Evolutionary conservation across 108 stramenopile species (phyloP), one percentile per base, ranked within the genome.

Genomic region (Chaetoceros muelleri): DNA sequence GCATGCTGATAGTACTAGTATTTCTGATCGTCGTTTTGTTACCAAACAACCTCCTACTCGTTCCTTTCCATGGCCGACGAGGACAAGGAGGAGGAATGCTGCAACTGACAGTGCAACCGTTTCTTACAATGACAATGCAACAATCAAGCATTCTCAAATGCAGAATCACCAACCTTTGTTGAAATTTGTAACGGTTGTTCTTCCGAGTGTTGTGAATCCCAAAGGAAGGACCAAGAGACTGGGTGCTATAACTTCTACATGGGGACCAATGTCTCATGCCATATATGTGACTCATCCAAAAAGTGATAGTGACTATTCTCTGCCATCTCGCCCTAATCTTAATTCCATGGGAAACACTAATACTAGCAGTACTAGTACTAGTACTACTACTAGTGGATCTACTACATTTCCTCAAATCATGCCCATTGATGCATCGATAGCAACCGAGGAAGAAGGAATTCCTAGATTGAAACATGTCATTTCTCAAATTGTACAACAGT

Each of bases 131-230:
- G n/a, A n/a, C n/a, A n/a, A n/a, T n/a, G n/a, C n/a, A n/a, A n/a
- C n/a, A n/a, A n/a, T n/a, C n/a, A n/a, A n/a, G n/a, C n/a, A n/a
- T n/a, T n/a, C n/a, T n/a, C n/a, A n/a, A n/a, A n/a, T n/a, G n/a
- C n/a, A n/a, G n/a, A n/a, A n/a, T n/a, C n/a, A n/a, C n/a, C n/a
- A n/a, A n/a, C n/a, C n/a, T n/a, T n/a, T n/a, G n/a, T n/a, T n/a
- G n/a, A 53, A 61, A 23, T 75, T 71, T 53, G 89, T 86, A 0
- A 90, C 89, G 7, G 74, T 90, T 0, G 84, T 90, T 1, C 46
- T 81, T 53, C 82, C 69, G 24, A 82, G 83, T 63, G 87, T 89
- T 7, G 91, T 93, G 16, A 83, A 81, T 58, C 87, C 85, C 8
- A 67, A 73, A n/a, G 73, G 58, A 30, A 55, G 85, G 20, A 55